These are phyloP conservation scores for Annulohypoxylon maeteangense DNA, from an alignment of 495 filamentous ascomycete genomes.

Conservation along the genomic window DNA sequence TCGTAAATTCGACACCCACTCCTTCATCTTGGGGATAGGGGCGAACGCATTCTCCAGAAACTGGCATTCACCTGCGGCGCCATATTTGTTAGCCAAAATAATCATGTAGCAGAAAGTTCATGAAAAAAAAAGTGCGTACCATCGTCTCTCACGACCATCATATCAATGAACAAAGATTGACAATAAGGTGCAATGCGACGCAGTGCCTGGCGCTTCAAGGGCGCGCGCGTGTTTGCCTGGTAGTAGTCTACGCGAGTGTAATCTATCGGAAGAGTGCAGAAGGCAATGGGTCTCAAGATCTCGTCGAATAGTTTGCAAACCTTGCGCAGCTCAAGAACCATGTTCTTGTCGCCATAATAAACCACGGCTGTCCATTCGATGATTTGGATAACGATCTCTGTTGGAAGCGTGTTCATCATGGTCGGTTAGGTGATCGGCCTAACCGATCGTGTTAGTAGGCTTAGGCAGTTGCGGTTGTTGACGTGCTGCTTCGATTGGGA, in stretches of 20 bases:
- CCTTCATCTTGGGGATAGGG: conserved; percentile 24
- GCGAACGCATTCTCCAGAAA: conserved; percentile 31
- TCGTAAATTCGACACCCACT: conserved; percentile 25
- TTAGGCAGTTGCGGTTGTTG: not conserved
- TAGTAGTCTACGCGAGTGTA: conserved; percentile 41
- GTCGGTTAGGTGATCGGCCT: not conserved
- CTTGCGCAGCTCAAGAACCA: conserved; percentile 37
- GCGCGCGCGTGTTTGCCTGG: not conserved
- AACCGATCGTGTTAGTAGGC: not conserved
- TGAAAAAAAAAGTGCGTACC: conserved; percentile 15
- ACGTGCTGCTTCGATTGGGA: not conserved
- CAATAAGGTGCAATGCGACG: conserved; percentile 36
- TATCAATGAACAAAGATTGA: conserved; percentile 41
- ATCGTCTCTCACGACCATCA: conserved; percentile 47
- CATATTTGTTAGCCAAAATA: conserved; percentile 6
- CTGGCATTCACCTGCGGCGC: conserved; percentile 28
- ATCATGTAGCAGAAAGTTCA: not conserved
- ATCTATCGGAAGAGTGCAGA: conserved; percentile 42
- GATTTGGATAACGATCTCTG: conserved; percentile 31
- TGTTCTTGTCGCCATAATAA: conserved; percentile 31
- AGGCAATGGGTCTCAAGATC: conserved; percentile 38
- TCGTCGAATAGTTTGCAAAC: conserved; percentile 43
- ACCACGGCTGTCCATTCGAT: conserved; percentile 25
- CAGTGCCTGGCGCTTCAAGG: conserved; percentile 27
- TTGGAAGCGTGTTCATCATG: conserved; percentile 27